phyloP scores from a whole-genome alignment of 1,284 basidiomycete species.

The Volvariella volvacea region DNA sequence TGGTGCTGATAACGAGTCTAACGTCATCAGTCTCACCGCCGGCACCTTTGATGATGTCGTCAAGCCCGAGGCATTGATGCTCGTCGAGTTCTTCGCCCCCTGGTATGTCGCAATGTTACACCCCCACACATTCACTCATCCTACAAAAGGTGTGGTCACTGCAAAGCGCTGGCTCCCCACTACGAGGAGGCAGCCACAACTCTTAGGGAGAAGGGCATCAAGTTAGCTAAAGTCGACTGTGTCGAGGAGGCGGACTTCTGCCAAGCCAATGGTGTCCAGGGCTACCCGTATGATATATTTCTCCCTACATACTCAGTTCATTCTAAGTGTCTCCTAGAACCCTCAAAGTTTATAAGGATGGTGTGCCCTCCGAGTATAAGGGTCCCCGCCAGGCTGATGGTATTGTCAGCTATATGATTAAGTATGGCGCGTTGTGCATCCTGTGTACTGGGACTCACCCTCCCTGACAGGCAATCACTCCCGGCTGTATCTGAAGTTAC shows the following conservation, averaged over 20 bases:
- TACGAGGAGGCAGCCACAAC: conserved; percentile 95
- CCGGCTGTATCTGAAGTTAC: conserved; percentile 90
- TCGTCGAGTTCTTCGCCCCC: conserved; percentile 96
- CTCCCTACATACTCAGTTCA: conserved; percentile 1
- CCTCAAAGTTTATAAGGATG: conserved; percentile 89
- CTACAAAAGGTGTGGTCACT: conserved; percentile 86
- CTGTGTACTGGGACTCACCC: conserved; percentile 9
- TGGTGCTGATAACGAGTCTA: conserved; percentile 60
- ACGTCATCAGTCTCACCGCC: conserved; percentile 75
- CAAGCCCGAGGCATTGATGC: conserved; percentile 67
- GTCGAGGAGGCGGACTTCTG: conserved; percentile 87
- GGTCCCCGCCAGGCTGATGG: conserved; percentile 95
- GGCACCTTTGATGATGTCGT: conserved; percentile 70
- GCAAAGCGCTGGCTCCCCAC: conserved; percentile 88
- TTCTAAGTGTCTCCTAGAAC: conserved; percentile 43
- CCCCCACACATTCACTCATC: conserved; percentile 3
- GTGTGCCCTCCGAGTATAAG: conserved; percentile 70
- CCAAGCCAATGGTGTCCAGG: conserved; percentile 77
- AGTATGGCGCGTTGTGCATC: conserved; percentile 49
- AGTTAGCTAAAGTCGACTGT: conserved; percentile 95
- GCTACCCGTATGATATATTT: conserved; percentile 76
- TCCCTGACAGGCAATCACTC: conserved; percentile 71
- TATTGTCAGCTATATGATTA: conserved; percentile 96
- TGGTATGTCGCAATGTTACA: conserved; percentile 44
- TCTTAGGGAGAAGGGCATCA: conserved; percentile 86